These are phyloP conservation scores for Paramyrothecium sp. DNA, from an alignment of 2,329 filamentous ascomycete species.

Conservation along the genomic window DNA sequence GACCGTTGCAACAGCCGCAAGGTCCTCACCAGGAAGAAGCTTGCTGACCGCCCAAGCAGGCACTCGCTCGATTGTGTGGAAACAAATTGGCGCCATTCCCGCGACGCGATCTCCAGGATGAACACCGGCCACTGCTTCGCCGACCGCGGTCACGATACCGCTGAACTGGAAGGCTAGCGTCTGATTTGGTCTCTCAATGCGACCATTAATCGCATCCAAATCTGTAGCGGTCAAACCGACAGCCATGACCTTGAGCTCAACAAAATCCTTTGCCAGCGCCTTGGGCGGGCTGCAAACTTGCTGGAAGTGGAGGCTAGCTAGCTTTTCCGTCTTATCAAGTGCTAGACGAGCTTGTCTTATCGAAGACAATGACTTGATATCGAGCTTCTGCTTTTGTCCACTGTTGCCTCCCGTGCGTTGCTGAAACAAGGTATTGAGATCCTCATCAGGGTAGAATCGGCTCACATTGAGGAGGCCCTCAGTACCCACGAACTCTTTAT, in stretches of 20 bases:
- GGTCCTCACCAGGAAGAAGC: slow-evolving; percentile 12
- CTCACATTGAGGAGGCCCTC: slow-evolving; percentile 12
- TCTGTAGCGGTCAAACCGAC: slow-evolving; percentile 21
- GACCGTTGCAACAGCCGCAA: slow-evolving; percentile 8
- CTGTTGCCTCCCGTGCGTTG: background rate
- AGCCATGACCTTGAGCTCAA: background rate
- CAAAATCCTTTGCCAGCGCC: slow-evolving; percentile 5
- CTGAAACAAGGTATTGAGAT: slow-evolving; percentile 16
- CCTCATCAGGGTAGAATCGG: slow-evolving; percentile 15
- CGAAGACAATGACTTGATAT: too few species aligned
- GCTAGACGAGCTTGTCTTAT: slow-evolving; percentile 7
- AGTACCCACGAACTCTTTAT: slow-evolving; percentile 4
- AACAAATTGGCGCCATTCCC: slow-evolving; percentile 15
- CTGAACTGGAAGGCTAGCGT: slow-evolving; percentile 17
- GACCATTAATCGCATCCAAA: slow-evolving; percentile 20
- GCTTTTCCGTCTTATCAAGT: slow-evolving; percentile 7
- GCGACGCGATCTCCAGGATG: slow-evolving; percentile 24
- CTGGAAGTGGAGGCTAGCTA: slow-evolving; percentile 17
- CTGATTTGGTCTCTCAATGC: slow-evolving; percentile 17
- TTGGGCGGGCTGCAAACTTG: slow-evolving; percentile 3
- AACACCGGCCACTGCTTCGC: slow-evolving; percentile 11
- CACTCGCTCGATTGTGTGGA: slow-evolving; percentile 13
- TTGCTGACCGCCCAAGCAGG: background rate
- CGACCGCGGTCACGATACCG: slow-evolving; percentile 20
- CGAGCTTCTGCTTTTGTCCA: slow-evolving; percentile 1